Evolutionary conservation across 768 basidiomycete species (phyloP).

Genomic region (Pholiota microspora): DNA sequence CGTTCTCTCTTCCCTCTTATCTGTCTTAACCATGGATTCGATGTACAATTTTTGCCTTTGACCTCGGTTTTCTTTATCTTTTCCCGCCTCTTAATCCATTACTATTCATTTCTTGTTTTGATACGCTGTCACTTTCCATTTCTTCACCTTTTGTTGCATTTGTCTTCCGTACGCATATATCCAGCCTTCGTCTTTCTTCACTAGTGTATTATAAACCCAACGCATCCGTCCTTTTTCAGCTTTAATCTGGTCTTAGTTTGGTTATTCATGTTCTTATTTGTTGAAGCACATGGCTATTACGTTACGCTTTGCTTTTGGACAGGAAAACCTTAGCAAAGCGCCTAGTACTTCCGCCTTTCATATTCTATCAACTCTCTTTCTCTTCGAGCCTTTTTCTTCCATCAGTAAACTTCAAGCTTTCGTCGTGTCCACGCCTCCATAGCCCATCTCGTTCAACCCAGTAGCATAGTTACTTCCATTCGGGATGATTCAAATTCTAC

Average conservation of each 20-base stretch:
- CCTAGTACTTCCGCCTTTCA: background rate
- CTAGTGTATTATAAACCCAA: conserved; percentile 1
- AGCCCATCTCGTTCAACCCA: too few species aligned
- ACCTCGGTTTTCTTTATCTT: background rate
- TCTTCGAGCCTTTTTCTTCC: background rate
- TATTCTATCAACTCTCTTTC: background rate
- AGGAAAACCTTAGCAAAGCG: background rate
- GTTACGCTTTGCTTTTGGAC: background rate
- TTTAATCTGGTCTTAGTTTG: background rate
- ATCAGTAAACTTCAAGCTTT: background rate
- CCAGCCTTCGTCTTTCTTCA: background rate
- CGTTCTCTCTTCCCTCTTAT: background rate
- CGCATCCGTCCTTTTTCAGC: background rate
- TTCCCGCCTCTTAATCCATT: background rate
- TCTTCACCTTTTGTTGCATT: background rate
- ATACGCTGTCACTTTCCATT: background rate
- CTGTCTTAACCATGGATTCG: background rate
- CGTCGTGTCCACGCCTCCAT: background rate
- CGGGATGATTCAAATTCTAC: background rate
- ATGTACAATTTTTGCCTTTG: background rate
- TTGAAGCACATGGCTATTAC: background rate
- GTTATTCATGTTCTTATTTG: background rate
- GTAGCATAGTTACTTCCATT: background rate
- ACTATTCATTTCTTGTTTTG: background rate
- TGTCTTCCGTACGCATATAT: conserved; percentile 3